phyloP scores from a whole-genome alignment of 352 stramenopile species.

The Phytopythium cucurbitacearum region DNA sequence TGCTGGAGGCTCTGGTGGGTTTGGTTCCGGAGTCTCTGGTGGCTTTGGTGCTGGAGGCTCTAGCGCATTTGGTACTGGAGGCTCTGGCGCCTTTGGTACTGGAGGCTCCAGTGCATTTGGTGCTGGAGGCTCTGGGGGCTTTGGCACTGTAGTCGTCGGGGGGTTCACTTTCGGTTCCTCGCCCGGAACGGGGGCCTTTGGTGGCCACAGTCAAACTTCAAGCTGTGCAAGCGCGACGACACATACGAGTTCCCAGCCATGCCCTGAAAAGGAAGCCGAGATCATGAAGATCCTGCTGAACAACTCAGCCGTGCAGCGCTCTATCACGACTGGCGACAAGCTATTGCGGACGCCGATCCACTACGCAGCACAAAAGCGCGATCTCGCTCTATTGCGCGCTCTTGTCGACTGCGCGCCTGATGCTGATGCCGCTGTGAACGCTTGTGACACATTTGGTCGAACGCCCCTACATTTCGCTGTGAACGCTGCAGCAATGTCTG shows the following conservation, averaged over 20 bases:
- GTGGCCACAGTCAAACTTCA: background rate
- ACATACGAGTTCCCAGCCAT: no score
- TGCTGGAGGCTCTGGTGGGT: background rate
- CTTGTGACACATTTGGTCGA: constrained; percentile 35
- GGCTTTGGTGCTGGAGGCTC: background rate
- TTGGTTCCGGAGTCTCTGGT: background rate
- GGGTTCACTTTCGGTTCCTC: background rate
- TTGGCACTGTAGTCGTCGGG: background rate
- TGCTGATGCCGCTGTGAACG: constrained; percentile 31
- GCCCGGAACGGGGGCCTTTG: no score
- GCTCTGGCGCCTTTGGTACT: background rate
- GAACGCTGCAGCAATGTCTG: constrained; percentile 52
- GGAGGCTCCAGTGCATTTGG: background rate
- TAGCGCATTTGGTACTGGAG: background rate
- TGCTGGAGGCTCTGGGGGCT: background rate
- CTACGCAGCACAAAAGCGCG: constrained; percentile 49
- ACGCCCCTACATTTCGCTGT: constrained; percentile 68
- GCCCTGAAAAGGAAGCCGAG: background rate
- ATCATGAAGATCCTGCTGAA: constrained; percentile 13
- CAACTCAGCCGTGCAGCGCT: constrained; percentile 29
- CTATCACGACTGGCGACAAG: constrained; percentile 34
- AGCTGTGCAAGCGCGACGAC: background rate
- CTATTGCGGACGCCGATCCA: constrained; percentile 51
- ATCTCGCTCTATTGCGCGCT: constrained; percentile 47
- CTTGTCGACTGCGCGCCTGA: constrained; percentile 33